Base-by-base conservation (phyloP, 257 asterid genomes). In the Solanum chiquidenum region DNA sequence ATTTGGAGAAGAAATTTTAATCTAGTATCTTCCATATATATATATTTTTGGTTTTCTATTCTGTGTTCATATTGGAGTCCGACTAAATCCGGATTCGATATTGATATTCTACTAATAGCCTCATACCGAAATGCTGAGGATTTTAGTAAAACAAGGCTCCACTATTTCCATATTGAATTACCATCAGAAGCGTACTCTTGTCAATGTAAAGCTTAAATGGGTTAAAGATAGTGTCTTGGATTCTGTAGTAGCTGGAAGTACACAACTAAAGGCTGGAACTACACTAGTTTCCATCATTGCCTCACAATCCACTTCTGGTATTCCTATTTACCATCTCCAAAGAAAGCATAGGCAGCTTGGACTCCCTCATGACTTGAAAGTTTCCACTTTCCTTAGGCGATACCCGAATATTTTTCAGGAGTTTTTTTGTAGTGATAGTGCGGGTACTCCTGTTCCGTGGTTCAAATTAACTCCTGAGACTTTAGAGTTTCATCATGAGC, bases 191-290 rank as follows among this genome's bases (percentile, higher is more conserved):
- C 98, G 98, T 7, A 93, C 83, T 72, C 95, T 97, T 25, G 99
- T 97, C 72, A 96, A 97, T 87, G 95, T 95, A 62, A 95, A 95
- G 93, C 92, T 94, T 90, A 95, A 95, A 83, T 96, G 98, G 98
- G 96, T 88, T 8, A 97, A 95, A 77, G 98, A 97, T 89, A 35
- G 90, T 46, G 90, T 86, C 83, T 95, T 96, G 14, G 99, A 97
- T 90, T 83, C 91, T 73, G 93, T 87, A 40, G 98, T 97, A 83
- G 90, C 93, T 23, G 88, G 90, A 29, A 90, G 91, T 37, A 83
- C 94, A 86, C 91, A 88, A 2, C 96, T 97, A 88, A 95, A 93
- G 87, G 98, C 99, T 2, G 94, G 98, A 13, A 91, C 92, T 55
- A 87, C 90, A 38, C 94, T 95, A 40, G 87, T 94, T 84, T 93